Evolutionary conservation across 176 grass and related monocot species (phyloP), one percentile per base, ranked within the genome.

Genomic region (Calamus simplicifolius): DNA sequence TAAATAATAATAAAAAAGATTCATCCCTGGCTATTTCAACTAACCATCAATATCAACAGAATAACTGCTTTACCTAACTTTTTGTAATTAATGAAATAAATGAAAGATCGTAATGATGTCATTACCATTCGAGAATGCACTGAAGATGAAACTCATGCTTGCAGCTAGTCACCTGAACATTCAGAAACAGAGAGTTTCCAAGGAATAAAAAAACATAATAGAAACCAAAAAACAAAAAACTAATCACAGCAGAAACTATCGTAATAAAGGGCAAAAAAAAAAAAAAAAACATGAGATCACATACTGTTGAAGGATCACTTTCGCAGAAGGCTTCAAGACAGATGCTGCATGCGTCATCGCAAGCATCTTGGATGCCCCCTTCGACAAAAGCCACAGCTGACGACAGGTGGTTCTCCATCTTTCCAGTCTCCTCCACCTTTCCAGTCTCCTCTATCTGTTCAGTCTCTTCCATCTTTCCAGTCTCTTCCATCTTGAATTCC

Each of bases 51-150:
- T 43, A 43, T 43, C 35, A 43, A 43, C 35, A 43, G 35, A 43
- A 43, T 43, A 43, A 1, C 2, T 13, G 8, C 35, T 43, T 43
- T 8, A 10, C 35, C 35, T 43, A 12, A 43, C 35, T 43, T 43
- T 43, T 2, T 43, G 35, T 43, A 43, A 3, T 43, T 13, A 43
- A 13, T 12, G 35, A 43, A 43, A 12, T 10, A 12, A 43, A 43
- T 13, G 35, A 43, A 35, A 13, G 35, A 10, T 43, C 2, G 35
- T 12, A 43, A 12, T 2, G 35, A 43, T 13, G 35, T 7, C 5
- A 28, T 58, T 88, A 97, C 93, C 93, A 97, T 76, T 92, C 93
- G 69, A 97, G 80, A 77, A 98, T 85, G 66, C 93, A 98, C 31
- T 98, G 93, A 23, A 98, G 84, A 72, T 98, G 93, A 65, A 77